A percentile compares a stretch with the other conserved stretches of the same genome.
These are phyloP conservation scores for Salix caprea DNA, from an alignment of 345 rosid species.

Conservation along the genomic window DNA sequence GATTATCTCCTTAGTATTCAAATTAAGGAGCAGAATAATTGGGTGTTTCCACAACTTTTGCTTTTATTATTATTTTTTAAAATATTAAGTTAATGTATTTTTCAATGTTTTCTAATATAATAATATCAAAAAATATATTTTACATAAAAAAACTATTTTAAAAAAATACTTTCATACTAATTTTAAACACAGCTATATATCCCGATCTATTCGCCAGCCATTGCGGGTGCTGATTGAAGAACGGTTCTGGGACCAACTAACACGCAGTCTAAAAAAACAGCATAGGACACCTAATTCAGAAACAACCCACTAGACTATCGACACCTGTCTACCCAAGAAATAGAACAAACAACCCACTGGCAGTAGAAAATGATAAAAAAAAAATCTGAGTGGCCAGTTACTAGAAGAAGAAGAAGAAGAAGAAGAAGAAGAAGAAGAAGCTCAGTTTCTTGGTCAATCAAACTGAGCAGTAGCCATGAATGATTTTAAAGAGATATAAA, in stretches of 20 bases:
- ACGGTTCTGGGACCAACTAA: not conserved
- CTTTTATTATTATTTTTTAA: too few relatives aligned
- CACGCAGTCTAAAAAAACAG: not conserved
- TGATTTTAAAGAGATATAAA: not conserved
- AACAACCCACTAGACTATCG: not conserved
- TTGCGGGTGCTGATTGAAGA: conserved; percentile 4
- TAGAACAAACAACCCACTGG: not conserved
- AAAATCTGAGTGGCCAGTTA: not conserved
- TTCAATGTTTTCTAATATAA: too few relatives aligned
- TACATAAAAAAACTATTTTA: too few relatives aligned
- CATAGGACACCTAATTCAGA: not conserved
- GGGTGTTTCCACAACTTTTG: too few relatives aligned
- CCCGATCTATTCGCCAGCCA: conserved; percentile 15
- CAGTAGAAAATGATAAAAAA: not conserved
- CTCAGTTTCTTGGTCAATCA: not conserved
- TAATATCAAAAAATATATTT: too few relatives aligned
- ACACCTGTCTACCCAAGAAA: not conserved
- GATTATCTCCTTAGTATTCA: not conserved
- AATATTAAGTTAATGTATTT: too few relatives aligned
- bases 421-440: not conserved
- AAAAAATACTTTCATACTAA: too few relatives aligned
- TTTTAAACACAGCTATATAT: not conserved
- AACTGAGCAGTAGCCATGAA: not conserved
- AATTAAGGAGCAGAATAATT: not conserved
- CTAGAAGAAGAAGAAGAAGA: not conserved